Evolutionary conservation across 2,329 filamentous ascomycete species (phyloP), one percentile per base, ranked within the genome.

Genomic region (Fusarium sp.): DNA sequence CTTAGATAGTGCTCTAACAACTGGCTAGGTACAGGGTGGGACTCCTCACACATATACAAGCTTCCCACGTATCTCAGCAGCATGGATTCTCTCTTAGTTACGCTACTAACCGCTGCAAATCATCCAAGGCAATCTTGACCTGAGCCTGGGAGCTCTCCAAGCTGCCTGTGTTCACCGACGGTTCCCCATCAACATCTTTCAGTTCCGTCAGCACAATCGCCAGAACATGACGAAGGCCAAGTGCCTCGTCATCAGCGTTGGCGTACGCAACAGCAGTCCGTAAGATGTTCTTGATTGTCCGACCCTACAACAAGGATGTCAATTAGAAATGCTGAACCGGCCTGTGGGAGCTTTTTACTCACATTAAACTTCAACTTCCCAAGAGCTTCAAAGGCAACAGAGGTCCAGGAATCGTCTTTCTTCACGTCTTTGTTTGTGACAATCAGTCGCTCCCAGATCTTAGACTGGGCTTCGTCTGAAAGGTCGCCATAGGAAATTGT

Each of bases 141-240:
- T 16, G 42, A 10, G 7, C 6, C 20, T 6, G 4, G 4, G 42
- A 0, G 11, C 20, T 9, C 20, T 44, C 42, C 20, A 24, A 8
- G 3, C 12, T 44, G 6, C 16, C 12, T 0, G 42, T 16, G 1
- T 1, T 24, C 20, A 9, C 42, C 0, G 6, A 8, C 12, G 7
- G 2, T 9, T 24, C 42, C 2, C 5, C 42, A 44, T 44, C 42
- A 4, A 44, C 20, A 1, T 44, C 42, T 2, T 44, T 44, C 12
- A 44, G 20, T 1, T 44, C 20, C 1, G 42, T 44, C 0, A 24
- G 42, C 6, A 44, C 6, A 5, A 44, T 44, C 0, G 12, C 42
- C 3, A 24, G 6, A 9, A 44, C 42, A 5, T 44, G 42, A 0
- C 20, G 12, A 5, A 44, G 42, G 4, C 42, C 42, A 24, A 44